A percentile compares a stretch with the other conserved stretches of the same genome.
Evolutionary conservation across 2,329 filamentous ascomycete genomes (phyloP).

Genomic region (Trichophyton simii): DNA sequence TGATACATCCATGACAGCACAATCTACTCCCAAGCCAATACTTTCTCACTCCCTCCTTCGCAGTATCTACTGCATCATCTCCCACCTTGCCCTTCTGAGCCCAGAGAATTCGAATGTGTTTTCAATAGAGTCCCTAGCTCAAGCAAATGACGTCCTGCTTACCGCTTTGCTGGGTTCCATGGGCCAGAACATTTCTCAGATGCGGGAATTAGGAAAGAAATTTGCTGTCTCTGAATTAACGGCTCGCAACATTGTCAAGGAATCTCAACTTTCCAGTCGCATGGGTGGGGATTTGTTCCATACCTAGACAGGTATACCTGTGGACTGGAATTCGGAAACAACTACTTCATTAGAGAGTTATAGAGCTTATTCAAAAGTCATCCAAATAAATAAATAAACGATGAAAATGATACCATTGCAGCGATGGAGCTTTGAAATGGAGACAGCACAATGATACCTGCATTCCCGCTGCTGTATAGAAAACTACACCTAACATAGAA

Average conservation of each 20-base stretch:
- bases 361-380: too few species aligned
- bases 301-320: neutral
- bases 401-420: neutral
- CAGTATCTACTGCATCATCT: constrained; percentile 74
- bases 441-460: too few species aligned
- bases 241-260: constrained; percentile 16
- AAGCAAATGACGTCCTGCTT: constrained; percentile 73
- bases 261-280: constrained; percentile 5
- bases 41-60: constrained; percentile 63
- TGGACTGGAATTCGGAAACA: neutral
- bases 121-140: constrained; percentile 57
- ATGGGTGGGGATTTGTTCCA: neutral
- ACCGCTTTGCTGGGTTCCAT: constrained; percentile 64
- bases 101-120: constrained; percentile 57
- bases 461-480: too few species aligned
- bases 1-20: constrained; percentile 32
- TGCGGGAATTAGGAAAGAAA: constrained; percentile 64
- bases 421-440: neutral
- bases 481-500: neutral
- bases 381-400: too few species aligned
- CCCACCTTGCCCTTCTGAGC: constrained; percentile 67
- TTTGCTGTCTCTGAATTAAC: constrained; percentile 46
- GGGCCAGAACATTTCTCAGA: constrained; percentile 57
- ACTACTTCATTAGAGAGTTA: neutral
- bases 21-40: constrained; percentile 17